Base-by-base conservation (phyloP, 257 asterid species). In the Phtheirospermum japonicum region DNA sequence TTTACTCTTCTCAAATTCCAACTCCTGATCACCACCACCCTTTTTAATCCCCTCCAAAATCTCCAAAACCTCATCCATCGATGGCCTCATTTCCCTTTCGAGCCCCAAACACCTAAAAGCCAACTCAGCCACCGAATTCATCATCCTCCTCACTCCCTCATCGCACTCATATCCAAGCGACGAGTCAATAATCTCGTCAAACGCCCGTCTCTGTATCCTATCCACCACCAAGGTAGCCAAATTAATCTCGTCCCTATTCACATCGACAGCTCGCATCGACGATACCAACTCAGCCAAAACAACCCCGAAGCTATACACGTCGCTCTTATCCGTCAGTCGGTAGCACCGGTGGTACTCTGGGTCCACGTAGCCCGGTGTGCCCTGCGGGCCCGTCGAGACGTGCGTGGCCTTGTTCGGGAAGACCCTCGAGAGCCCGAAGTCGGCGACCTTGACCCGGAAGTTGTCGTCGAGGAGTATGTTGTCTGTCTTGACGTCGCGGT, bases 311-410 rank as follows among this genome's bases (percentile, higher is more conserved):
- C 96, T 88, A 20, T 88, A 88, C 6, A 88, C 96, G 12, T 88
- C 94, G 42, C 96, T 88, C 71, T 76, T 88, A 51, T 75, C 80
- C 0, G 89, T 85, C 2, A 88, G 75, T 67, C 82, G 89, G 69
- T 88, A 85, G 52, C 80, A 78, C 20, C 82, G 85, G 55, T 88
- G 81, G 54, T 88, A 88, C 60, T 88, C 92, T 0, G 96, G 96
- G 57, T 88, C 96, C 6, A 88, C 89, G 43, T 88, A 85, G 5
- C 96, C 96, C 0, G 96, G 89, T 0, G 96, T 85, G 64, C 96
- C 96, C 43, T 88, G 96, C 7, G 94, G 96, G 26, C 87, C 89
- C 2, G 96, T 88, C 51, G 91, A 88, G 63, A 88, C 72, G 52
- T 88, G 96, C 10, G 85, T 88, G 64, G 65, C 89, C 33, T 88